Evolutionary conservation across 768 basidiomycete species (phyloP).

Genomic region (Arthromyces matolae): DNA sequence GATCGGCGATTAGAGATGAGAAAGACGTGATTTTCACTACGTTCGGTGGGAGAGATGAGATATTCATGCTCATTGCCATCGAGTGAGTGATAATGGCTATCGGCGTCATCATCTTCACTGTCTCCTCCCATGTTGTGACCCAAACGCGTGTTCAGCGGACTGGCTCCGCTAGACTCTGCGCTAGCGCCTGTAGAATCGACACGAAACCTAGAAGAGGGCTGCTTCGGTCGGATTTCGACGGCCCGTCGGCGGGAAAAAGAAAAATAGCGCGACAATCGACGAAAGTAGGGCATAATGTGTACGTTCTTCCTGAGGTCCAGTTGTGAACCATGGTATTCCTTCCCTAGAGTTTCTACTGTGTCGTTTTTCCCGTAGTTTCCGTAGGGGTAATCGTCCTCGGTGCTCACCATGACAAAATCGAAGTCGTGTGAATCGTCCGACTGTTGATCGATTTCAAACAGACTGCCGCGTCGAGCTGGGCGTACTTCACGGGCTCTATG

Average conservation of each 20-base stretch:
- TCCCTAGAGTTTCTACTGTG: neutral
- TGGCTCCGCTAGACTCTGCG: constrained; percentile 6
- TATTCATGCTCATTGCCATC: constrained; percentile 13
- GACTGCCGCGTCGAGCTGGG: neutral
- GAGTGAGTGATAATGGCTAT: neutral
- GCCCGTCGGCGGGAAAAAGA: constrained; percentile 10
- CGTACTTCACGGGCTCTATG: constrained; percentile 10
- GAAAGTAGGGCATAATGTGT: constrained; percentile 13
- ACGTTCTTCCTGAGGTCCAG: constrained; percentile 11
- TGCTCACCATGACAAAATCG: constrained; percentile 4
- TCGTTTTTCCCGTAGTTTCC: neutral
- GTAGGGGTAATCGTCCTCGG: neutral
- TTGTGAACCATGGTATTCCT: constrained; percentile 5
- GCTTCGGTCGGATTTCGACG: constrained; percentile 9
- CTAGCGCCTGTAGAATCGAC: constrained; percentile 16
- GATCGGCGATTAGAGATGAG: constrained; percentile 13
- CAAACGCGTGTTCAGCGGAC: constrained; percentile 1
- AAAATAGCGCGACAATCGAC: constrained; percentile 14
- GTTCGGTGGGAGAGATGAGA: constrained; percentile 12
- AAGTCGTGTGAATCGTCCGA: constrained; percentile 12
- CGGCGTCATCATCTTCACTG: constrained; percentile 15
- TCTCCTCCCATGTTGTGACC: constrained; percentile 10
- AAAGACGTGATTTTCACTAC: constrained; percentile 15
- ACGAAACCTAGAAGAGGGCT: constrained; percentile 16
- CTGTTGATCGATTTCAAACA: constrained; percentile 17